Evolutionary conservation across 768 basidiomycete genomes (phyloP).

Genomic region (Lyophyllum decastes): DNA sequence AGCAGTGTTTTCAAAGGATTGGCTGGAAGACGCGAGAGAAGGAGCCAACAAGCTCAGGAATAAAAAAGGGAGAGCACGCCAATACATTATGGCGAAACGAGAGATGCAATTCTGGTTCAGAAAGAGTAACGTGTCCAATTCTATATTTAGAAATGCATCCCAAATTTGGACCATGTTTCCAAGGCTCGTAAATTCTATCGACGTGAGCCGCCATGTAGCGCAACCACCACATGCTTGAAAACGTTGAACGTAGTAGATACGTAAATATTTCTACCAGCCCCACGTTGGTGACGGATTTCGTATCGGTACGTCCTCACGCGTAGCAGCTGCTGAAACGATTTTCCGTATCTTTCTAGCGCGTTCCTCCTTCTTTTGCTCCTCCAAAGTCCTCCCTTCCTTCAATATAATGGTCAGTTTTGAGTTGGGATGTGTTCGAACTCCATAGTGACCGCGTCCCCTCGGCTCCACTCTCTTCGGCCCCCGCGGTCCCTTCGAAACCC

Average conservation of each 20-base stretch:
- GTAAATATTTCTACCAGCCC: constrained; percentile 64
- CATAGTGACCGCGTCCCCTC: constrained; percentile 80
- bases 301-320: constrained; percentile 79
- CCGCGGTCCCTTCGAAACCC: constrained; percentile 86
- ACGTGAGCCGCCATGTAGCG: too few relatives aligned
- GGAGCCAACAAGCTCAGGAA: constrained; percentile 41
- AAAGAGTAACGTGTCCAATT: constrained; percentile 29
- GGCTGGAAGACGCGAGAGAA: constrained; percentile 36
- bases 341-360: constrained; percentile 68
- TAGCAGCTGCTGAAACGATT: constrained; percentile 78
- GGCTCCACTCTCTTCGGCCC: constrained; percentile 70
- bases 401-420: constrained; percentile 76
- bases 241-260: constrained; percentile 1
- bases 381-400: constrained; percentile 78
- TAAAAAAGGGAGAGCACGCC: constrained; percentile 49
- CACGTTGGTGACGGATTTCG: constrained; percentile 72
- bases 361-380: constrained; percentile 63
- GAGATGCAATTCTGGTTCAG: constrained; percentile 29
- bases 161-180: constrained; percentile 1
- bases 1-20: constrained; percentile 84
- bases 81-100: constrained; percentile 35
- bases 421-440: constrained; percentile 75
- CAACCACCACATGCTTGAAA: too few relatives aligned
- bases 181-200: too few relatives aligned
- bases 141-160: constrained; percentile 21